phyloP scores from a whole-genome alignment of 805 yeast genomes.

The Zygosaccharomyces kombuchaensis region DNA sequence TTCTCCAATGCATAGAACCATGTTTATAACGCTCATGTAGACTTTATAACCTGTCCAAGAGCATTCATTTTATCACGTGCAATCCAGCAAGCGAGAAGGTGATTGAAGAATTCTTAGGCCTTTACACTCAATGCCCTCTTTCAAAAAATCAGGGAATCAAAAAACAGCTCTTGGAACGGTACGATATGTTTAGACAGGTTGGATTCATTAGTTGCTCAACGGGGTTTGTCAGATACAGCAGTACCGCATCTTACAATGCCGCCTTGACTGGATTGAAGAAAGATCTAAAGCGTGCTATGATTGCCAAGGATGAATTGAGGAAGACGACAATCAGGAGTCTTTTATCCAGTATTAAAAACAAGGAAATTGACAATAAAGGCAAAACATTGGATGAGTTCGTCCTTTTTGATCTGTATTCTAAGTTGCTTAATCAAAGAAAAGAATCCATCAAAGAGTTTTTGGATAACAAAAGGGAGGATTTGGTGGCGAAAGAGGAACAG shows the following conservation, averaged over 20 bases:
- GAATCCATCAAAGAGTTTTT: constrained; percentile 48
- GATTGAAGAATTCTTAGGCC: not conserved
- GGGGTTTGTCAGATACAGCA: constrained; percentile 29
- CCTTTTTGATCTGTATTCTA: constrained; percentile 38
- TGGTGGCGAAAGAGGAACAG: constrained; percentile 48
- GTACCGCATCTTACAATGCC: constrained; percentile 36
- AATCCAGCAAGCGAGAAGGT: not conserved
- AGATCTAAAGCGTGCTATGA: constrained; percentile 46
- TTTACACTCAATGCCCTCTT: not conserved
- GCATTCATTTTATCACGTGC: not conserved
- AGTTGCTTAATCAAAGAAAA: constrained; percentile 45
- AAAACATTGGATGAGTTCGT: constrained; percentile 36
- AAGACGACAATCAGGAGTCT: constrained; percentile 45
- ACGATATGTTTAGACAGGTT: not conserved
- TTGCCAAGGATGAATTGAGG: constrained; percentile 39
- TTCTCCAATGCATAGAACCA: not conserved
- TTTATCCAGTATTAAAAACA: constrained; percentile 42
- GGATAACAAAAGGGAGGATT: constrained; percentile 45
- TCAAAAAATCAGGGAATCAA: too few species aligned
- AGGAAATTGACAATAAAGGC: constrained; percentile 38
- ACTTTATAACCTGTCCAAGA: not conserved
- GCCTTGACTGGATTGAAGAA: constrained; percentile 37
- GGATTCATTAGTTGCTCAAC: not conserved
- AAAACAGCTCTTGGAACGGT: not conserved
- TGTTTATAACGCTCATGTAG: not conserved